These are phyloP conservation scores for Chalciporus sp. DNA, from an alignment of 1,284 basidiomycete genomes.

Conservation along the genomic window DNA sequence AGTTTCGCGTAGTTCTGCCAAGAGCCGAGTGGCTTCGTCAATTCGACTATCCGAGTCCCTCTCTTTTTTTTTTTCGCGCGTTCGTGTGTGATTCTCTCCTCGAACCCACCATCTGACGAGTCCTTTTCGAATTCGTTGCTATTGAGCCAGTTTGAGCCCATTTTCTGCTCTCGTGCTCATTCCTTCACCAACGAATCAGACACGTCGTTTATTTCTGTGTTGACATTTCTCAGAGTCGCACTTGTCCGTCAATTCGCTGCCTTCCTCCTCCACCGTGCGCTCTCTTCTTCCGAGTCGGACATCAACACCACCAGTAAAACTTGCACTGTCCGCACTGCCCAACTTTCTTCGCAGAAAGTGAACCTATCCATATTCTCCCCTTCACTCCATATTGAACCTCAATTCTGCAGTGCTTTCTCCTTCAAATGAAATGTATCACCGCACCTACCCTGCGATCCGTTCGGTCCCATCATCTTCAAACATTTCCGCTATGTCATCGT, in stretches of 20 bases:
- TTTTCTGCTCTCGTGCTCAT: constrained; percentile 1
- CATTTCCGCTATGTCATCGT: constrained; percentile 19
- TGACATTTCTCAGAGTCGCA: constrained; percentile 5
- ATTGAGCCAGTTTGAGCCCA: too few relatives aligned
- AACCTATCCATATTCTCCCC: constrained; percentile 7
- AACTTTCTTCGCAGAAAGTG: constrained; percentile 20
- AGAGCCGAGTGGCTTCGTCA: constrained; percentile 22
- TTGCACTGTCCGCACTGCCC: not conserved
- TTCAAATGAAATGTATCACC: constrained; percentile 44
- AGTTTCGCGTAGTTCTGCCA: not conserved
- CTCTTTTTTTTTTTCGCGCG: constrained; percentile 20
- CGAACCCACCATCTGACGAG: constrained; percentile 16
- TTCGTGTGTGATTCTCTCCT: constrained; percentile 1
- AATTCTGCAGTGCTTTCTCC: constrained; percentile 32
- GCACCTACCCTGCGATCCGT: constrained; percentile 43
- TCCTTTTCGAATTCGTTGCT: not conserved
- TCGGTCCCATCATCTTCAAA: constrained; percentile 39
- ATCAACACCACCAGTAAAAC: constrained; percentile 2
- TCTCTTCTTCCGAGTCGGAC: not conserved
- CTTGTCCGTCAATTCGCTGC: not conserved
- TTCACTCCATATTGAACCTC: constrained; percentile 13
- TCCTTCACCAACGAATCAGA: constrained; percentile 7
- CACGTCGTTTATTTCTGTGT: constrained; percentile 9
- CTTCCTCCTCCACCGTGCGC: not conserved
- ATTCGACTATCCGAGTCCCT: constrained; percentile 6